A percentile compares a stretch with the other conserved stretches of the same genome.
These are phyloP conservation scores for Paramecium octaurelia DNA, from an alignment of 73 alveolate species.

Conservation along the genomic window DNA sequence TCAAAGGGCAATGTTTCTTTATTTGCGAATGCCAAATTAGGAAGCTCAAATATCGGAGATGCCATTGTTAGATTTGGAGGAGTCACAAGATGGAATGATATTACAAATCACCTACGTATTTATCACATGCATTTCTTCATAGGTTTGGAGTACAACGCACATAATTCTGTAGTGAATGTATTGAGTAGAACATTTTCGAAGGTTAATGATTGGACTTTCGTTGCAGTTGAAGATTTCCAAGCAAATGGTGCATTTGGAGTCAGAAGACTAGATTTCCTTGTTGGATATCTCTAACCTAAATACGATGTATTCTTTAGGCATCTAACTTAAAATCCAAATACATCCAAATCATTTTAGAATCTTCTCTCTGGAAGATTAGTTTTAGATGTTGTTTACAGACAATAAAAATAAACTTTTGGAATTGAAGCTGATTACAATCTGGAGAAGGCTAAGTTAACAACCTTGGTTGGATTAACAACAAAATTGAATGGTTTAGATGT, in stretches of 20 bases:
- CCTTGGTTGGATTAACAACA: not conserved
- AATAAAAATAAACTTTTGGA: not conserved
- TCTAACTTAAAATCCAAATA: not conserved
- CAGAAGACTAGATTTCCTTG: not conserved
- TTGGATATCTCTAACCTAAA: not conserved
- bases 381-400: not conserved
- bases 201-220: not conserved
- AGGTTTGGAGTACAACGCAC: not conserved
- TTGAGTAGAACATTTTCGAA: not conserved
- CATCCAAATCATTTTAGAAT: not conserved
- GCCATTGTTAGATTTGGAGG: not conserved
- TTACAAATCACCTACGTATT: not conserved
- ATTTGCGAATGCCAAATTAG: slow-evolving; percentile 22
- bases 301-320: slow-evolving; percentile 25
- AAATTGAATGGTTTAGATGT: not conserved
- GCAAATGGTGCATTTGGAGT: not conserved
- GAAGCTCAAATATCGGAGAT: not conserved
- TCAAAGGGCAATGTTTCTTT: not conserved
- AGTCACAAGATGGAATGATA: not conserved
- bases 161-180: not conserved
- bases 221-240: not conserved
- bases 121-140: not conserved
- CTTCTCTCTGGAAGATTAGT: not conserved
- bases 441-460: not conserved
- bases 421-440: not conserved